phyloP scores from a whole-genome alignment of 179 eudicot species.

The Silene noctiflora region DNA sequence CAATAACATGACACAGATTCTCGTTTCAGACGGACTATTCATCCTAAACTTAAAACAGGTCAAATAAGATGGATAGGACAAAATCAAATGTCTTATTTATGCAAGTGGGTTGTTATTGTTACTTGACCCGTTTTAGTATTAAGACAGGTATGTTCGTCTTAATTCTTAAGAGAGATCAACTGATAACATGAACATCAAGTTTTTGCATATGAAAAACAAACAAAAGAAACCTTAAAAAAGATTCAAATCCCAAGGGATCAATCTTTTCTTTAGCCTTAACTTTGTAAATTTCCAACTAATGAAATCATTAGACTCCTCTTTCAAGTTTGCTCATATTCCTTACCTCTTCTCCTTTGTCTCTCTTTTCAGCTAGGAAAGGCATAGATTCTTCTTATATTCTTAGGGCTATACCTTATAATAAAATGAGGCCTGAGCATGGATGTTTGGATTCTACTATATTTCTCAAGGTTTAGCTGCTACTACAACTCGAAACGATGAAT shows the following conservation, averaged over 20 bases:
- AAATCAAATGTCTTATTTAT: no score
- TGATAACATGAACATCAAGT: constrained; percentile 19
- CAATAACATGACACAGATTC: constrained; percentile 16
- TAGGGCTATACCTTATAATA: constrained; percentile 22
- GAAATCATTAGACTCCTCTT: constrained; percentile 46
- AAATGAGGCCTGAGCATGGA: constrained; percentile 26
- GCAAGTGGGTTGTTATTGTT: no score
- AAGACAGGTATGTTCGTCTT: no score
- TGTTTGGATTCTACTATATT: constrained; percentile 26
- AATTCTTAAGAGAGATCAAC: no score
- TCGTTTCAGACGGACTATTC: no score
- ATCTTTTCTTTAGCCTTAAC: constrained; percentile 27
- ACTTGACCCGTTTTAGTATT: no score
- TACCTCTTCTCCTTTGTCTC: constrained; percentile 42
- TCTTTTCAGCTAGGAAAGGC: constrained; percentile 62
- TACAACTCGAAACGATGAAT: constrained; percentile 35
- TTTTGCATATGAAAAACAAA: constrained; percentile 17
- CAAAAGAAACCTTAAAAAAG: constrained; percentile 28
- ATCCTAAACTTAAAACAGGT: no score
- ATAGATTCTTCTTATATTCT: constrained; percentile 50
- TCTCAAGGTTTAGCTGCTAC: constrained; percentile 13
- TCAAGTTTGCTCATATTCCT: constrained; percentile 81
- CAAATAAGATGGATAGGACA: no score
- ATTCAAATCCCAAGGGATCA: constrained; percentile 45
- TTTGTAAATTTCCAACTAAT: constrained; percentile 41